Base-by-base conservation (phyloP, 306 rosid genomes). In the Sphenostylis stenocarpa region DNA sequence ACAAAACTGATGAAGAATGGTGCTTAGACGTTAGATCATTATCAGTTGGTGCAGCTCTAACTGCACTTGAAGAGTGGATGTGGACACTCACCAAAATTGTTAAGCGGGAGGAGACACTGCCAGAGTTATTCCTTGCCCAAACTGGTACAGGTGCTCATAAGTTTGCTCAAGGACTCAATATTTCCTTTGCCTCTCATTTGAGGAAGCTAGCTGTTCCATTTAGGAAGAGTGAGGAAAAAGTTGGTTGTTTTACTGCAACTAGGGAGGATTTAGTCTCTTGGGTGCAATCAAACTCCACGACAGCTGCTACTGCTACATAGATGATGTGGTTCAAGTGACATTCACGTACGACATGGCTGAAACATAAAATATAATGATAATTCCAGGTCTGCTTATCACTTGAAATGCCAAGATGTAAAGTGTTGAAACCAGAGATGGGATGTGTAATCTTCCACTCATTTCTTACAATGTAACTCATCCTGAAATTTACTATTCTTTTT, bases 61-160 rank as follows among this genome's bases (percentile, higher is more conserved):
- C 99, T 8, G 98, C 96, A 29, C 87, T 92, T 0, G 98, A 92
- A 84, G 98, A 92, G 82, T 96, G 99, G 99, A 89, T 96, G 96
- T 79, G 82, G 74, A 89, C 99, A 21, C 87, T 91, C 24, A 73
- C 83, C 77, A 87, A 88, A 73, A 87, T 96, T 12, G 86, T 91
- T 31, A 88, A 88, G 77, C 83, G 88, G 21, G 78, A 89, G 11
- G 97, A 82, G 84, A 78, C 73, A 14, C 73, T 96, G 52, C 98
- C 97, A 0, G 88, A 84, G 76, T 51, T 86, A 33, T 78, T 92
- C 63, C 81, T 87, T 3, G 98, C 99, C 29, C 99, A 91, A 82
- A 90, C 96, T 1, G 97, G 98, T 17, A 84, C 89, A 0, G 98
- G 97, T 63, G 84, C 85, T 71, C 98, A 92, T 82, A 88, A 87